Evolutionary conservation across 2,329 filamentous ascomycete species (phyloP).

Genomic region (Diaporthe australafricana): DNA sequence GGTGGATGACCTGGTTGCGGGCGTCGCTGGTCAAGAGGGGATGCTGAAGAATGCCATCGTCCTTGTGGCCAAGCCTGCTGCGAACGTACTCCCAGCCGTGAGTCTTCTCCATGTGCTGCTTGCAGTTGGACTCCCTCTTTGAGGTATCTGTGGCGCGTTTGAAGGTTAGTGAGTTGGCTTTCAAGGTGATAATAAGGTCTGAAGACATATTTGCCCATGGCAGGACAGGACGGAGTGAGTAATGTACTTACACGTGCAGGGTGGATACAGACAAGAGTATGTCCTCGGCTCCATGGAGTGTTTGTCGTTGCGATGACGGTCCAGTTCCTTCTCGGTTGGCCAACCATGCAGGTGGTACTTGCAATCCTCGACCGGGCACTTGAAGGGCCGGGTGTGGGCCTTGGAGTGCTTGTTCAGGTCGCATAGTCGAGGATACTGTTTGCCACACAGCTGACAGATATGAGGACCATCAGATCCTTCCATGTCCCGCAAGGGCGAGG

Average conservation of each 20-base stretch:
- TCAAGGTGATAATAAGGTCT: background rate
- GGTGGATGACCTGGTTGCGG: background rate
- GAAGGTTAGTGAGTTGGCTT: background rate
- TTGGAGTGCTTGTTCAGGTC: conserved; percentile 49
- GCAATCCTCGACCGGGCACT: conserved; percentile 74
- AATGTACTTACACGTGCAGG: conserved; percentile 64
- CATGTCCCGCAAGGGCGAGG: conserved; percentile 24
- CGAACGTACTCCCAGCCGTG: conserved; percentile 79
- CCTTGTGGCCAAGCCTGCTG: conserved; percentile 64
- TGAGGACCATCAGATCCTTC: conserved; percentile 33
- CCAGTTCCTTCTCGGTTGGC: conserved; percentile 83
- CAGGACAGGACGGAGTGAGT: background rate
- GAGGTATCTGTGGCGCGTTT: conserved; percentile 62
- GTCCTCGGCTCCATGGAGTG: conserved; percentile 74
- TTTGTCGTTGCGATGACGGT: conserved; percentile 83
- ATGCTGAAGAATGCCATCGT: background rate
- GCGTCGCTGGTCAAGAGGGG: background rate
- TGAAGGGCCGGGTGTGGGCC: conserved; percentile 59
- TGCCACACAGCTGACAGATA: conserved; percentile 44
- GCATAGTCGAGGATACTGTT: conserved; percentile 45
- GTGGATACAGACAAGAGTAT: conserved; percentile 73
- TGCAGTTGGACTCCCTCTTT: conserved; percentile 84
- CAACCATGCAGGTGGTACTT: conserved; percentile 78
- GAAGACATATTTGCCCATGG: background rate
- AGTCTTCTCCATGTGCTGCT: conserved; percentile 88